A percentile compares a stretch with the other conserved stretches of the same genome.
Evolutionary conservation across 2,329 filamentous ascomycete genomes (phyloP).

Genomic region (Shiraia sp.): DNA sequence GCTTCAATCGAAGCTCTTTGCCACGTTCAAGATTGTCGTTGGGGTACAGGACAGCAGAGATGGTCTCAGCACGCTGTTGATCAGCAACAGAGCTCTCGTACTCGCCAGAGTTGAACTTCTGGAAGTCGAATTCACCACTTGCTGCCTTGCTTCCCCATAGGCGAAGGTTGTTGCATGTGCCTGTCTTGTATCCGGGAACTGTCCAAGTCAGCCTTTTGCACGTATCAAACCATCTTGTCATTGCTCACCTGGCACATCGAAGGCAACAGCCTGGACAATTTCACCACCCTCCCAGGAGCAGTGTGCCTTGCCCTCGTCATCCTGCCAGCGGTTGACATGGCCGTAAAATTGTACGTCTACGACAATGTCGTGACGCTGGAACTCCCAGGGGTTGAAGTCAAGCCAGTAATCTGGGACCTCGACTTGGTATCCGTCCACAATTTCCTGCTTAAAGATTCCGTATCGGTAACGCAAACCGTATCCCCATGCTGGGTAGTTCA

Average conservation of each 20-base stretch:
- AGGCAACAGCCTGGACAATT: slow-evolving; percentile 87
- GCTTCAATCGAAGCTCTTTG: slow-evolving; percentile 96
- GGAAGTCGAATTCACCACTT: slow-evolving; percentile 97
- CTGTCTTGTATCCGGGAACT: slow-evolving; percentile 87
- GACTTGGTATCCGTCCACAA: slow-evolving; percentile 95
- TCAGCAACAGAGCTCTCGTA: slow-evolving; percentile 98
- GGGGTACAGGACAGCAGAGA: slow-evolving; percentile 94
- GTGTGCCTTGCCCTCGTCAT: slow-evolving; percentile 75
- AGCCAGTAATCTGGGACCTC: slow-evolving; percentile 99
- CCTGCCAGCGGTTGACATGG: slow-evolving; percentile 70
- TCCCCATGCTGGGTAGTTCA: slow-evolving; percentile 97
- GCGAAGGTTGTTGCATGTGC: slow-evolving; percentile 93
- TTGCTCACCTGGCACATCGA: slow-evolving; percentile 69
- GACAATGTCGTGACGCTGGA: slow-evolving; percentile 90
- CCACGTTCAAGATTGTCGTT: slow-evolving; percentile 97
- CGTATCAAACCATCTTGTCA: too few species aligned
- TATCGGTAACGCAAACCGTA: slow-evolving; percentile 96
- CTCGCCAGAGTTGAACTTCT: slow-evolving; percentile 98
- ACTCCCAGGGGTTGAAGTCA: slow-evolving; percentile 99
- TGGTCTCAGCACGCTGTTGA: slow-evolving; percentile 97
- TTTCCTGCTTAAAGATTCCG: slow-evolving; percentile 98
- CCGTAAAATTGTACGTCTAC: slow-evolving; percentile 98
- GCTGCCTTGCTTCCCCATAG: slow-evolving; percentile 98
- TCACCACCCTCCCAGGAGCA: slow-evolving; percentile 91
- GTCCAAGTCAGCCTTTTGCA: slow-evolving; percentile 44